Evolutionary conservation across 495 filamentous ascomycete genomes (phyloP), one percentile per base, ranked within the genome.

Genomic region (Chaetomium cochliodes): DNA sequence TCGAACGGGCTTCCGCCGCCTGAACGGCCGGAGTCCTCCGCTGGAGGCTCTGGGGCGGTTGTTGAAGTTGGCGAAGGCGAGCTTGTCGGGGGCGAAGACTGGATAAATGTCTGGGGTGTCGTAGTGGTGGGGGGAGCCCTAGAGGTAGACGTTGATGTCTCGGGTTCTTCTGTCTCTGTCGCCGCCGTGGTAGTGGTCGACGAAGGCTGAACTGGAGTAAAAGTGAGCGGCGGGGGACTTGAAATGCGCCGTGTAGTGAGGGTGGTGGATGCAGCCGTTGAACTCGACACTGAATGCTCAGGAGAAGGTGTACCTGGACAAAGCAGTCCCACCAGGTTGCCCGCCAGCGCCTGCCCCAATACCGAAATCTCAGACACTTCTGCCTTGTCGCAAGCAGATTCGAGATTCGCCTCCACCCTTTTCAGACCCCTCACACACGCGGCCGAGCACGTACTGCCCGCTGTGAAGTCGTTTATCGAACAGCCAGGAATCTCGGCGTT

Each of bases 1-100:
- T 75, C 73, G 59, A 75, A 75, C 16, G 73, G 73, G 37, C 69
- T 75, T 1, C 69, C 69, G 13, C 71, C 69, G n/a, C 73, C 73
- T 0, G 41, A 28, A 20, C 23, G 16, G 8, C 49, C 25, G 5
- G 16, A 6, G 9, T 25, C 20, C 22, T 47, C 44, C 15, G n/a
- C 16, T 57, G 63, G 53, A 46, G 60, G 0, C 2, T 11, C 23
- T 11, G 58, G 16, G 6, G 51, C 39, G 50, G 15, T 42, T 20
- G 26, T 8, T 12, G 58, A 52, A 53, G 56, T 63, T 33, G 62
- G 15, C 7, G 54, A 20, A 30, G 28, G 28, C 16, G 25, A n/a
- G 7, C 47, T 61, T 18, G 57, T 46, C 15, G 26, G 18, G 25
- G 28, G 6, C 2, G 47, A 11, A 3, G 56, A 57, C 37, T 62